Evolutionary conservation across 495 filamentous ascomycete genomes (phyloP).

Genomic region (Penicillium daleae): DNA sequence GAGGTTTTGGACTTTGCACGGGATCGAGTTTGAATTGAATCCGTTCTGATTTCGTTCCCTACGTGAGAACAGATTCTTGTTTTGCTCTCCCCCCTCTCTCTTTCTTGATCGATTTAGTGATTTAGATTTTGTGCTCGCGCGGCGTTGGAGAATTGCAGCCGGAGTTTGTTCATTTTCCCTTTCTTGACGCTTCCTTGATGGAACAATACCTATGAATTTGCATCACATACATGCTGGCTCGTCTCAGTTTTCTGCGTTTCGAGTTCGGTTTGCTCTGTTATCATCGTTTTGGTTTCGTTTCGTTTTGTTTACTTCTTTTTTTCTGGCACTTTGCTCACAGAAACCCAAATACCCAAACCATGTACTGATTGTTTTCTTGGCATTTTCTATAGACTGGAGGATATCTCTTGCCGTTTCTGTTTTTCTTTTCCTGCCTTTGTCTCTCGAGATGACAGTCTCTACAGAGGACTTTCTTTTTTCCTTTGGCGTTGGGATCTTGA

Average conservation of each 20-base stretch:
- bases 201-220: slow-evolving; percentile 25
- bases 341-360: slow-evolving; percentile 29
- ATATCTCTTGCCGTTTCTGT: background rate
- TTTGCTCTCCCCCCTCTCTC: slow-evolving; percentile 10
- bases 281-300: background rate
- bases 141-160: slow-evolving; percentile 25
- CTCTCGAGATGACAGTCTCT: slow-evolving; percentile 3
- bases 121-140: slow-evolving; percentile 27
- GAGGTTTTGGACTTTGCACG: slow-evolving; percentile 91
- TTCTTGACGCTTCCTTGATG: slow-evolving; percentile 6
- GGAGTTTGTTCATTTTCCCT: slow-evolving; percentile 21
- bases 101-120: slow-evolving; percentile 8
- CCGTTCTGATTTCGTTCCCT: background rate
- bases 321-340: slow-evolving; percentile 26
- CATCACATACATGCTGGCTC: slow-evolving; percentile 23
- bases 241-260: slow-evolving; percentile 11
- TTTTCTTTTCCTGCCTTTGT: background rate
- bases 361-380: slow-evolving; percentile 16
- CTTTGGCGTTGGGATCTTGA: background rate
- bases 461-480: background rate
- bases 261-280: slow-evolving; percentile 2
- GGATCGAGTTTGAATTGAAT: slow-evolving; percentile 67
- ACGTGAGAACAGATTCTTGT: background rate
- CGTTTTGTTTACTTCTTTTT: slow-evolving; percentile 12
- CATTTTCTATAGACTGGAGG: slow-evolving; percentile 27